These are phyloP conservation scores for Biscogniauxia sp. DNA, from an alignment of 2,329 filamentous ascomycete genomes.

Conservation along the genomic window DNA sequence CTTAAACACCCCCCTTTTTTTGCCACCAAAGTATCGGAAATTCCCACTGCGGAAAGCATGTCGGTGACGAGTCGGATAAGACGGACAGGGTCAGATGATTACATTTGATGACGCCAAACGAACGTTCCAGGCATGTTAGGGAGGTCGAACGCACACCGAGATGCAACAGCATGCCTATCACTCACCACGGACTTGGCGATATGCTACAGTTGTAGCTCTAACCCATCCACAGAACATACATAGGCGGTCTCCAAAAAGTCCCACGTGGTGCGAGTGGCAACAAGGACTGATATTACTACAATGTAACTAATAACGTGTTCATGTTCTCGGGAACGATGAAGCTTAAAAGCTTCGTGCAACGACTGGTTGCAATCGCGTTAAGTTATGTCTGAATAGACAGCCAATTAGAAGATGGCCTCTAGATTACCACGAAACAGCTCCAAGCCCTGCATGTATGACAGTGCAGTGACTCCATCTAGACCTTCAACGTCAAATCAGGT, in stretches of 20 bases:
- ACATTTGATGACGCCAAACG: not conserved
- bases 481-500: not conserved
- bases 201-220: not conserved
- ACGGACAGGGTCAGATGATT: not conserved
- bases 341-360: not conserved
- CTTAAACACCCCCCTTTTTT: not conserved
- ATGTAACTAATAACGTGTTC: not conserved
- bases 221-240: not conserved
- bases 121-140: not conserved
- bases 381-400: not conserved
- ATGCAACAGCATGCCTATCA: not conserved
- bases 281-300: not conserved
- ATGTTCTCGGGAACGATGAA: not conserved
- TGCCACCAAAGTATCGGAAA: not conserved
- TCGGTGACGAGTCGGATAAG: not conserved
- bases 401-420: not conserved
- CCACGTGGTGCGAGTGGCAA: not conserved
- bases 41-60: not conserved
- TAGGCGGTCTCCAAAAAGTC: not conserved
- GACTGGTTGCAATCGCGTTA: not conserved
- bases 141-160: not conserved
- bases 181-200: not conserved
- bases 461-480: not conserved
- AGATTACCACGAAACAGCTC: not conserved
- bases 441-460: not conserved